phyloP scores from a whole-genome alignment of 768 basidiomycete species.

The Strobilomyces echinocephalus region DNA sequence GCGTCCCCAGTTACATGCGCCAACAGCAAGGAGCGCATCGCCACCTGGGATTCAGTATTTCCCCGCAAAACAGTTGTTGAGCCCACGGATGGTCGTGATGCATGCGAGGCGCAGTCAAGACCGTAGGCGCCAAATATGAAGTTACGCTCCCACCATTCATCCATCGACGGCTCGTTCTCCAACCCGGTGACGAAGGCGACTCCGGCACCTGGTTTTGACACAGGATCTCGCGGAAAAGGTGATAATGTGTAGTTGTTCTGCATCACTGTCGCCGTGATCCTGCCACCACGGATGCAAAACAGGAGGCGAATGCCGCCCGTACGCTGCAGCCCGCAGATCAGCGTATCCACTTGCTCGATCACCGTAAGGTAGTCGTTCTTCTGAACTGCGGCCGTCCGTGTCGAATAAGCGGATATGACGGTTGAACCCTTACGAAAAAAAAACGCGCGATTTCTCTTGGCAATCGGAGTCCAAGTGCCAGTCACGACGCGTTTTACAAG shows the following conservation, averaged over 20 bases:
- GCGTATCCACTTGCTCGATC: constrained; percentile 28
- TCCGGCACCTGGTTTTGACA: constrained; percentile 29
- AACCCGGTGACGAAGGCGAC: constrained; percentile 29
- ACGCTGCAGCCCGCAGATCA: constrained; percentile 32
- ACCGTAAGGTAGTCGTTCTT: constrained; percentile 24
- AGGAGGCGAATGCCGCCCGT: constrained; percentile 30
- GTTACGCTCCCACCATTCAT: constrained; percentile 32
- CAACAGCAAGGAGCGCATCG: constrained; percentile 21
- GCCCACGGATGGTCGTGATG: constrained; percentile 33
- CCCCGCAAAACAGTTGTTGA: constrained; percentile 16
- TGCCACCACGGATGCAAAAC: constrained; percentile 33
- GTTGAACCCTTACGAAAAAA: constrained; percentile 1
- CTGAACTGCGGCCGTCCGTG: constrained; percentile 27
- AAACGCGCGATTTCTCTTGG: too few species aligned
- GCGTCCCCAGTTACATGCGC: constrained; percentile 11
- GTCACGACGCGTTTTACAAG: too few species aligned
- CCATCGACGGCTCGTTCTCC: constrained; percentile 32
- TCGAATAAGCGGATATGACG: constrained; percentile 30
- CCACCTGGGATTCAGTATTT: constrained; percentile 33
- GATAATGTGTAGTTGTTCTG: constrained; percentile 32
- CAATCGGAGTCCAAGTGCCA: too few species aligned
- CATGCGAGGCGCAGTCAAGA: constrained; percentile 34
- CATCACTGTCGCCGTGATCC: constrained; percentile 27
- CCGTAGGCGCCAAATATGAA: constrained; percentile 28
- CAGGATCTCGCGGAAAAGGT: constrained; percentile 26